Base-by-base conservation (phyloP, 208 protist species). In the Trypanosoma conorhini region DNA sequence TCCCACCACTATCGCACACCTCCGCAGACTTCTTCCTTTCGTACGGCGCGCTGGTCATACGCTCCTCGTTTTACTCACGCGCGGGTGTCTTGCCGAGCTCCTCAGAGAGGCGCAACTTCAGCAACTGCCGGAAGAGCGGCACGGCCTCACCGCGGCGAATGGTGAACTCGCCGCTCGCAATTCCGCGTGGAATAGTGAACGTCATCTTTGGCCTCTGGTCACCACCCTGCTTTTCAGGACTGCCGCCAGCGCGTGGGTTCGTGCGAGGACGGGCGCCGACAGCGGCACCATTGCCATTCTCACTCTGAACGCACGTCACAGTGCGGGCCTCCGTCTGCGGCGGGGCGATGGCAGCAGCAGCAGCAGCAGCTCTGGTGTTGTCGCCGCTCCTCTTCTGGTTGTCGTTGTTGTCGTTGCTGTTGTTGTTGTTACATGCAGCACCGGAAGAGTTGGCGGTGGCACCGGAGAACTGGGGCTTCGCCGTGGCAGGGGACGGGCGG, bases 131-230 rank as follows among this genome's bases (percentile, higher is more conserved):
- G 33, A 72, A 72, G 44, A 72, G 48, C 5, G 67, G 46, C 46
- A 72, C 58, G 17, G 42, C 59, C 48, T 72, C 67, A 21, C 67
- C 67, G 33, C 22, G 57, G 9, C 67, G 58, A 42, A 72, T 48
- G n/a, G 48, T 46, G 22, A 72, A 65, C 13, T 72, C 35, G 28
- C 67, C 67, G 31, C 22, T 59, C 30, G 46, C 10, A 54, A 72
- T 72, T 38, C 58, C 44, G n/a, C 35, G 38, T 24, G 59, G 58
- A 59, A 72, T 46, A 15, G 24, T 10, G 0, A 65, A 7, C 1
- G 26, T n/a, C 15, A 31, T n/a, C 9, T 57, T 56, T 48, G 9
- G 58, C 28, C 12, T 59, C 28, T 19, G 4, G 28, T 35, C 26
- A 35, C 28, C 26, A 35, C 19, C 15, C 5, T n/a, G 9, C 3